Evolutionary conservation across 331 rosid species (phyloP).

Genomic region (Rosa hybrid): DNA sequence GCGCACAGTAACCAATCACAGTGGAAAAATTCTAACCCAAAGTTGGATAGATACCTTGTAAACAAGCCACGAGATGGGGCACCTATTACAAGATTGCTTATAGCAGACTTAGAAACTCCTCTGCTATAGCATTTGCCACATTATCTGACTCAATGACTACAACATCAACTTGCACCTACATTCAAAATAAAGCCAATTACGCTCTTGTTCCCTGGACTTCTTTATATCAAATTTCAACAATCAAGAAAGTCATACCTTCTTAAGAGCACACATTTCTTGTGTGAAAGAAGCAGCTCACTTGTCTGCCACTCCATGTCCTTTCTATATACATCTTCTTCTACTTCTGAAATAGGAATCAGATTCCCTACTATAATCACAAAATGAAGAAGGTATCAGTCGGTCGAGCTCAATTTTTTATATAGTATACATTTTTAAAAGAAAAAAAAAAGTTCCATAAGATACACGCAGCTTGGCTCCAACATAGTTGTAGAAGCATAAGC

Average conservation of each 20-base stretch:
- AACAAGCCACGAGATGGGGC: conserved; percentile 74
- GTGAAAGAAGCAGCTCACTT: conserved; percentile 68
- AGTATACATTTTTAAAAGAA: no score
- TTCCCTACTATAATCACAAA: no score
- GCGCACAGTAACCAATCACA: no score
- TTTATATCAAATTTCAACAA: conserved; percentile 21
- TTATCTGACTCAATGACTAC: conserved; percentile 76
- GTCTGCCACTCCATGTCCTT: conserved; percentile 68
- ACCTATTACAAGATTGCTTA: conserved; percentile 72
- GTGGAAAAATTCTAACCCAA: background rate
- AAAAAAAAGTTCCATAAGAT: no score
- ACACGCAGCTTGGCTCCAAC: no score
- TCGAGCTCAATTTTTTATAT: no score
- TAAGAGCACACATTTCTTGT: conserved; percentile 66
- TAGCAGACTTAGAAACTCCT: conserved; percentile 59
- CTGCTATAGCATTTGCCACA: conserved; percentile 65
- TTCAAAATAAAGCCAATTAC: conserved; percentile 5
- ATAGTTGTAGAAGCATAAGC: no score
- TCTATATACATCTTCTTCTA: conserved; percentile 11
- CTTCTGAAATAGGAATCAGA: no score
- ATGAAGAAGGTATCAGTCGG: no score
- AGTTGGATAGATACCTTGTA: conserved; percentile 51
- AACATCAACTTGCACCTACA: conserved; percentile 74
- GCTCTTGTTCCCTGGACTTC: conserved; percentile 2
- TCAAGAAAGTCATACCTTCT: conserved; percentile 55